phyloP scores from a whole-genome alignment of 2,329 filamentous ascomycete species.

The Moelleriella libera region DNA sequence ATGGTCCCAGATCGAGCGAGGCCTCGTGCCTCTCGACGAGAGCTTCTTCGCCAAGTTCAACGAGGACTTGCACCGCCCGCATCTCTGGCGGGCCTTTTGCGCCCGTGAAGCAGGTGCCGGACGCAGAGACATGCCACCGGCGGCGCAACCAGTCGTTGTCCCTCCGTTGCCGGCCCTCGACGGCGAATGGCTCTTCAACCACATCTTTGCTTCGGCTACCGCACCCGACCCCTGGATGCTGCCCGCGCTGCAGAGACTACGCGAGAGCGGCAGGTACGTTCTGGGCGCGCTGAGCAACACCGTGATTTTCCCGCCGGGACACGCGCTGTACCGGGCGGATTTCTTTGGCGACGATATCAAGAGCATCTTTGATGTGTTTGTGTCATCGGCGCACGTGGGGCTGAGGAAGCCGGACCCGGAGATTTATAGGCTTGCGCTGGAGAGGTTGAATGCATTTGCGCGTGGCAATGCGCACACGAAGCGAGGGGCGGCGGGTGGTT shows the following conservation, averaged over 20 bases:
- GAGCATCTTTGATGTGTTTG: conserved; percentile 68
- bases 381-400: conserved; percentile 76
- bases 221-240: conserved; percentile 76
- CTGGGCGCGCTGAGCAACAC: conserved; percentile 85
- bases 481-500: conserved; percentile 25
- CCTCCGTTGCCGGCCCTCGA: conserved; percentile 62
- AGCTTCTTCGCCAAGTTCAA: conserved; percentile 67
- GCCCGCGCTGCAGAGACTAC: conserved; percentile 61
- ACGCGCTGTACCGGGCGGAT: conserved; percentile 46
- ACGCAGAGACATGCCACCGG: too few relatives aligned
- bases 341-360: conserved; percentile 42
- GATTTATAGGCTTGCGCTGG: conserved; percentile 65
- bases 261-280: conserved; percentile 48
- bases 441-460: conserved; percentile 49
- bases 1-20: conserved; percentile 82
- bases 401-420: conserved; percentile 73
- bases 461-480: conserved; percentile 29
- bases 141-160: conserved; percentile 11
- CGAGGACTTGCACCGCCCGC: conserved; percentile 50
- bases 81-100: conserved; percentile 58
- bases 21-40: conserved; percentile 61
- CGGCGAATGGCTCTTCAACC: conserved; percentile 67
- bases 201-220: conserved; percentile 70
- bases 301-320: conserved; percentile 65
- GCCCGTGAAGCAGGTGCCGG: neutral